Percentiles rank a stretch among this genome's conserved stretches.
phyloP scores from a whole-genome alignment of 208 protist genomes.

The Leishmania aethiopica region DNA sequence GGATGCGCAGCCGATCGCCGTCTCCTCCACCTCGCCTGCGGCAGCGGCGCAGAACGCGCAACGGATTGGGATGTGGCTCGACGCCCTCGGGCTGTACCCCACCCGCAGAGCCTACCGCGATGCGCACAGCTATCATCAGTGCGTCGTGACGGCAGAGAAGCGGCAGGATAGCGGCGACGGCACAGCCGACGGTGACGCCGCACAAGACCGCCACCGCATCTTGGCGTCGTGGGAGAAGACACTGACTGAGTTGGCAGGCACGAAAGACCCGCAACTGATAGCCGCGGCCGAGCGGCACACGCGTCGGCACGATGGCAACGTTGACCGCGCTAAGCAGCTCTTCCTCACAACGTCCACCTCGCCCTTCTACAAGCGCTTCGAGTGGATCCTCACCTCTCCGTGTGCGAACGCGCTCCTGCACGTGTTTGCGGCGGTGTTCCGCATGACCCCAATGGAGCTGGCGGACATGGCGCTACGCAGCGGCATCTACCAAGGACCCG shows the following conservation, averaged over 20 bases:
- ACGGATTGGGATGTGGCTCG: slow-evolving; percentile 63
- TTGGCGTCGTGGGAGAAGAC: slow-evolving; percentile 24
- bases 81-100: slow-evolving; percentile 56
- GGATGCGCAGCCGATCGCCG: slow-evolving; percentile 49
- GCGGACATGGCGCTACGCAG: slow-evolving; percentile 66
- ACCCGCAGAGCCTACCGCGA: slow-evolving; percentile 41
- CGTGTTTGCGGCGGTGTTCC: slow-evolving; percentile 63
- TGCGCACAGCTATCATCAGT: slow-evolving; percentile 21
- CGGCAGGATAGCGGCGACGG: neutral
- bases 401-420: slow-evolving; percentile 82
- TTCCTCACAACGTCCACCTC: slow-evolving; percentile 41
- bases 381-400: slow-evolving; percentile 56
- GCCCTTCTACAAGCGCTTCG: slow-evolving; percentile 40
- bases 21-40: slow-evolving; percentile 36
- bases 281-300: slow-evolving; percentile 26
- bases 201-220: neutral
- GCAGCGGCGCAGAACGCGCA: slow-evolving; percentile 47
- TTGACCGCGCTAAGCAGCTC: neutral
- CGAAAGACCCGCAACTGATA: slow-evolving; percentile 16
- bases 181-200: neutral
- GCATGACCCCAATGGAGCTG: slow-evolving; percentile 64
- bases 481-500: slow-evolving; percentile 64
- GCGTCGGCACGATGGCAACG: slow-evolving; percentile 15
- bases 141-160: neutral
- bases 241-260: slow-evolving; percentile 22